Evolutionary conservation across 2,329 filamentous ascomycete genomes (phyloP).

Genomic region (Aspergillus pseudoglaucus): DNA sequence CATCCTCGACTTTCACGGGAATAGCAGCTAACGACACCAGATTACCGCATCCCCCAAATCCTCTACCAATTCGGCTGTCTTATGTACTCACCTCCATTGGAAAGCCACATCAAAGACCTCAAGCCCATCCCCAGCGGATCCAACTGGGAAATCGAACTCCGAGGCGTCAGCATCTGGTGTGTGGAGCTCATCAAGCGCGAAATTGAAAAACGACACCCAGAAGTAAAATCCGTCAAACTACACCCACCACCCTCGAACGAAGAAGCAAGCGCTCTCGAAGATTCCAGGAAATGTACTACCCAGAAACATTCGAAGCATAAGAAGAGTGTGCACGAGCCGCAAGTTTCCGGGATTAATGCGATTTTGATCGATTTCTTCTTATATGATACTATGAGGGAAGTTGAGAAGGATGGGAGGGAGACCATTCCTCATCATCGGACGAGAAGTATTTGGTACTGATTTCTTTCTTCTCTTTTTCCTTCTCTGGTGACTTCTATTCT

Average conservation of each 20-base stretch:
- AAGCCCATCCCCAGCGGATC: conserved; percentile 64
- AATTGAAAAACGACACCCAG: conserved; percentile 67
- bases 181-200: conserved; percentile 81
- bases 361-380: conserved; percentile 96
- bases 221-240: conserved; percentile 41
- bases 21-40: conserved; percentile 33
- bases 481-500: not conserved
- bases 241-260: conserved; percentile 2
- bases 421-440: conserved; percentile 77
- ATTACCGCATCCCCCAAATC: conserved; percentile 95
- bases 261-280: conserved; percentile 6
- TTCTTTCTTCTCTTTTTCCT: not conserved
- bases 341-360: conserved; percentile 58
- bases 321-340: conserved; percentile 5
- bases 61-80: conserved; percentile 76
- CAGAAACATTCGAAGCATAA: conserved; percentile 13
- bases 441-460: conserved; percentile 86
- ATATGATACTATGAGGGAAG: conserved; percentile 87
- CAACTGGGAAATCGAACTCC: conserved; percentile 76
- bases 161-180: conserved; percentile 93
- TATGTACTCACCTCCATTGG: conserved; percentile 73
- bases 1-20: not conserved
- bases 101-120: conserved; percentile 60
- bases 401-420: conserved; percentile 56
- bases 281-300: conserved; percentile 8